A percentile compares a stretch with the other conserved stretches of the same genome.
phyloP scores from a whole-genome alignment of 768 basidiomycete genomes.

The Mycena chlorophos region DNA sequence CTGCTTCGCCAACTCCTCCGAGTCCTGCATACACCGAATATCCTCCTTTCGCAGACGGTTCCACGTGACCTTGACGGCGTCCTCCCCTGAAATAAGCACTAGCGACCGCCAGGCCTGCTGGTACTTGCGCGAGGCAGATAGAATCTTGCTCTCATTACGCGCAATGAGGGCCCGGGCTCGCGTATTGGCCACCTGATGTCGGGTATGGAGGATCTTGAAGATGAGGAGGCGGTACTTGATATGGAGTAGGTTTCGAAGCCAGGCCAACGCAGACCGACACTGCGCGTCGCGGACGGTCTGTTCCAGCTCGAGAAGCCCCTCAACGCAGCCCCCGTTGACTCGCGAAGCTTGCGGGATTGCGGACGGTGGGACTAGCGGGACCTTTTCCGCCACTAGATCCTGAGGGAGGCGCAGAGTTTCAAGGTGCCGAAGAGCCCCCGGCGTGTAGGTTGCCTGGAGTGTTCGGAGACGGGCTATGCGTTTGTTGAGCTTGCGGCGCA shows the following conservation, averaged over 20 bases:
- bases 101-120: constrained; percentile 1
- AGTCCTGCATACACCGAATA: background rate
- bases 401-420: background rate
- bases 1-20: background rate
- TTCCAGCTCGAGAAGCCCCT: constrained; percentile 21
- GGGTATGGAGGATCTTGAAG: constrained; percentile 26
- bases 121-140: constrained; percentile 2
- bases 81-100: background rate
- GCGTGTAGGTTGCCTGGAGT: constrained; percentile 2
- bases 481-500: background rate
- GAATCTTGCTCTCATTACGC: constrained; percentile 5
- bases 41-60: background rate
- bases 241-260: constrained; percentile 23
- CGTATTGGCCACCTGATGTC: constrained; percentile 25
- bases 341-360: background rate
- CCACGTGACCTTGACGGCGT: background rate
- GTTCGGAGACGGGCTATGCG: background rate
- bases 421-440: background rate
- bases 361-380: constrained; percentile 17
- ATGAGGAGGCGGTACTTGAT: constrained; percentile 23
- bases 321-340: constrained; percentile 1
- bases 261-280: constrained; percentile 19
- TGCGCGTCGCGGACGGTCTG: constrained; percentile 21
- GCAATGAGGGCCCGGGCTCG: background rate
- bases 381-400: constrained; percentile 1